Evolutionary conservation across 1,284 basidiomycete genomes (phyloP).

Genomic region (Phellinidium pouzarii): DNA sequence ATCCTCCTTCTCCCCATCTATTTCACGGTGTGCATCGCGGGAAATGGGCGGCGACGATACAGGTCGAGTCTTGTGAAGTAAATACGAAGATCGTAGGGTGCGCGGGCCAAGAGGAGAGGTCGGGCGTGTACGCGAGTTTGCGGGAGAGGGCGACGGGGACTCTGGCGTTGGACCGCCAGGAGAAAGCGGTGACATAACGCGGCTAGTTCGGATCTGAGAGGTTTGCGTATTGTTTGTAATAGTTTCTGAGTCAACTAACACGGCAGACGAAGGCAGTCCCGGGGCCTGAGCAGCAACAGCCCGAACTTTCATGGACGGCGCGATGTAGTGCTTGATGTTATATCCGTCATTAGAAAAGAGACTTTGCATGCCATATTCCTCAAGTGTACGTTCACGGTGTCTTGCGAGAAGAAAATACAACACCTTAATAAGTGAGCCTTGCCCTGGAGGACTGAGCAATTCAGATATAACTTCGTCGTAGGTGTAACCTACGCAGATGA

Average conservation of each 20-base stretch:
- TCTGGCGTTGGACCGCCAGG: not conserved
- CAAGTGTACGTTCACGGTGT: conserved; percentile 70
- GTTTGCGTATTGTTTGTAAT: not conserved
- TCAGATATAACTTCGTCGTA: conserved; percentile 54
- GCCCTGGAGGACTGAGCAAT: conserved; percentile 53
- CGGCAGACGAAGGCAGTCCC: not conserved
- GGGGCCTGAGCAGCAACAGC: conserved; percentile 18
- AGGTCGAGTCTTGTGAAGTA: conserved; percentile 7
- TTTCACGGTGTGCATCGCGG: not conserved
- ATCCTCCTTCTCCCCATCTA: not conserved
- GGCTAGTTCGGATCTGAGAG: conserved; percentile 7
- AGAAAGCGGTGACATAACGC: conserved; percentile 5
- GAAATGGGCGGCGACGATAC: conserved; percentile 8
- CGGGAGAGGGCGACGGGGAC: conserved; percentile 3
- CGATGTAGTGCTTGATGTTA: conserved; percentile 39
- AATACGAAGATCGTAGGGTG: conserved; percentile 9
- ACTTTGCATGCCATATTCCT: conserved; percentile 46
- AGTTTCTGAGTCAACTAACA: not conserved
- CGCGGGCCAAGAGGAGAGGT: conserved; percentile 17
- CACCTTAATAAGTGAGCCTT: conserved; percentile 82
- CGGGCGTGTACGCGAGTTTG: conserved; percentile 11
- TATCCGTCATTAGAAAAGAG: conserved; percentile 35
- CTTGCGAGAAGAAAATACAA: conserved; percentile 85
- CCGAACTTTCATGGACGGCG: conserved; percentile 30
- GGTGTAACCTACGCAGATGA: conserved; percentile 78